phyloP scores from a whole-genome alignment of 2,329 filamentous ascomycete species.

The Penicillium italicum region DNA sequence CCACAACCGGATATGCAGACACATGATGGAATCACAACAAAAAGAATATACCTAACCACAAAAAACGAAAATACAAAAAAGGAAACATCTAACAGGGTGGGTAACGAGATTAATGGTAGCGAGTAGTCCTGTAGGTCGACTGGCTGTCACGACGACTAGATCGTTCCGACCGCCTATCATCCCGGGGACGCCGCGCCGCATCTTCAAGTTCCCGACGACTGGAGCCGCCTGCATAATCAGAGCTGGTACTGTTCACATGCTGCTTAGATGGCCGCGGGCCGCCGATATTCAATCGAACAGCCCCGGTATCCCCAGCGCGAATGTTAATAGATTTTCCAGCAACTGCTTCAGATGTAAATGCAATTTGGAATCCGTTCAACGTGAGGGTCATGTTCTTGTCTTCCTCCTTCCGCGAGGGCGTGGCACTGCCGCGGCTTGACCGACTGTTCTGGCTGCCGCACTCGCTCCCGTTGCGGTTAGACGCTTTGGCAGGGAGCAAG shows the following conservation, averaged over 20 bases:
- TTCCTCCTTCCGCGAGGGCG: constrained; percentile 34
- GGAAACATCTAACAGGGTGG: neutral
- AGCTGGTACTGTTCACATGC: constrained; percentile 31
- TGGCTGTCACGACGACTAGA: constrained; percentile 38
- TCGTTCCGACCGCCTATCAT: constrained; percentile 37
- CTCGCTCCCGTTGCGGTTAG: constrained; percentile 35
- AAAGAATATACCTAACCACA: constrained; percentile 4
- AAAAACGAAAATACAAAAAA: neutral
- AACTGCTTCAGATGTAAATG: constrained; percentile 35
- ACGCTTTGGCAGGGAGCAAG: constrained; percentile 32
- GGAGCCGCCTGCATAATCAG: constrained; percentile 33
- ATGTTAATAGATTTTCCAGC: constrained; percentile 40
- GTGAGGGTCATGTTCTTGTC: constrained; percentile 40
- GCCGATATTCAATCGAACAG: constrained; percentile 39
- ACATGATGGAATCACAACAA: constrained; percentile 8
- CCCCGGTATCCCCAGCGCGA: constrained; percentile 38
- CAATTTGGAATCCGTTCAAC: constrained; percentile 42
- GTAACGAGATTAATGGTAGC: constrained; percentile 9
- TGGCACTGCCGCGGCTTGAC: constrained; percentile 39
- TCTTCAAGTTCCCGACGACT: constrained; percentile 35
- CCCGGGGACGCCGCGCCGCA: constrained; percentile 28
- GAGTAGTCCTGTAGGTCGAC: constrained; percentile 34
- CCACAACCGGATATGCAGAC: constrained; percentile 9
- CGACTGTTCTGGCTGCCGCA: constrained; percentile 42
- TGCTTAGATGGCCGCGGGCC: constrained; percentile 34